Evolutionary conservation across 1,284 basidiomycete species (phyloP).

Genomic region (Rhodofomes roseus): DNA sequence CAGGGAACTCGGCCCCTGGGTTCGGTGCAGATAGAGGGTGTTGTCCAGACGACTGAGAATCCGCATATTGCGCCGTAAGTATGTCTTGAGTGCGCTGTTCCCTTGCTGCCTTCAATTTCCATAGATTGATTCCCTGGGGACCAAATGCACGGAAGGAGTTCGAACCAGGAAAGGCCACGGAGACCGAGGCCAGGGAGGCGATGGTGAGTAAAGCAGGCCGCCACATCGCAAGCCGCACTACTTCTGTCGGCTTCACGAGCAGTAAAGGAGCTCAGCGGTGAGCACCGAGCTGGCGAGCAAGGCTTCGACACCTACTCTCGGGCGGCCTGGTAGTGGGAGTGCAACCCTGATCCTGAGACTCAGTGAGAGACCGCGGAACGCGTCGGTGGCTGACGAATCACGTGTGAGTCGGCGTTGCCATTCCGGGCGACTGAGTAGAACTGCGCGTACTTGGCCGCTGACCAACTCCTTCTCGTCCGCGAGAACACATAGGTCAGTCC

Average conservation of each 20-base stretch:
- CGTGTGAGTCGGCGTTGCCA: not conserved
- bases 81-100: not conserved
- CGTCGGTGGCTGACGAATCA: not conserved
- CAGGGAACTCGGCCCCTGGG: conserved; percentile 47
- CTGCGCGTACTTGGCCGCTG: too few species aligned
- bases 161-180: not conserved
- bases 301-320: too few species aligned
- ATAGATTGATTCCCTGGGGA: conserved; percentile 40
- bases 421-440: too few species aligned
- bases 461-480: too few species aligned
- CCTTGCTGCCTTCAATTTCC: conserved; percentile 29
- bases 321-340: too few species aligned
- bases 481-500: too few species aligned
- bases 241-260: not conserved
- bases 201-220: not conserved
- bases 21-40: conserved; percentile 8
- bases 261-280: too few species aligned
- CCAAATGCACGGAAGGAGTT: conserved; percentile 21
- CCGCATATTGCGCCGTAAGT: too few species aligned
- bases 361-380: not conserved
- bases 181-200: not conserved
- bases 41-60: not conserved
- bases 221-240: not conserved
- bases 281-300: too few species aligned
- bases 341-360: too few species aligned